A percentile compares a stretch with the other conserved stretches of the same genome.
These are phyloP conservation scores for Boletales sp. DNA, from an alignment of 768 basidiomycete genomes.

Conservation along the genomic window DNA sequence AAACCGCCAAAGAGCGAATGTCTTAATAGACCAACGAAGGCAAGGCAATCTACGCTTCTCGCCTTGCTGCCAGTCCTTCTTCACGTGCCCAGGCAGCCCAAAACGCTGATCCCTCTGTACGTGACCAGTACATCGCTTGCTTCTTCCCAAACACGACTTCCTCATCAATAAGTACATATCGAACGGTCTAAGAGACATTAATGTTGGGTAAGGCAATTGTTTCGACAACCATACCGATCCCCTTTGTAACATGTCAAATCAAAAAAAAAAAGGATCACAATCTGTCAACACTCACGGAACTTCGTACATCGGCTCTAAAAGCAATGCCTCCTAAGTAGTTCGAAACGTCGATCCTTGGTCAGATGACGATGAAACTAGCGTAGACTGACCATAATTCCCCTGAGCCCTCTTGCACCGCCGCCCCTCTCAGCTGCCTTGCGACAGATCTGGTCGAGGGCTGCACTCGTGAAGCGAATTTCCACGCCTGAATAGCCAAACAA, in stretches of 20 bases:
- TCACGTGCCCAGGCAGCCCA: slow-evolving; percentile 77
- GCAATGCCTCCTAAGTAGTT: slow-evolving; percentile 58
- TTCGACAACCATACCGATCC: slow-evolving; percentile 54
- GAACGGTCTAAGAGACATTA: slow-evolving; percentile 51
- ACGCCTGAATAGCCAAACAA: slow-evolving; percentile 82
- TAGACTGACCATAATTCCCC: slow-evolving; percentile 76
- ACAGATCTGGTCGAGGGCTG: slow-evolving; percentile 80
- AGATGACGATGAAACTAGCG: not conserved
- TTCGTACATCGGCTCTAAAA: slow-evolving; percentile 92
- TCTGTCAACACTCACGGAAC: slow-evolving; percentile 60
- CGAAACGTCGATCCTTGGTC: too few species aligned
- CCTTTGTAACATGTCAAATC: slow-evolving; percentile 30
- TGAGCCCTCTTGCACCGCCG: slow-evolving; percentile 85
- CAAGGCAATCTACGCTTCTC: slow-evolving; percentile 10
- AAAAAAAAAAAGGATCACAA: not conserved
- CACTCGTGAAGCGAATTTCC: slow-evolving; percentile 82
- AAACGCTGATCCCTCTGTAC: slow-evolving; percentile 62
- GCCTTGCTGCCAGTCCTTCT: slow-evolving; percentile 37
- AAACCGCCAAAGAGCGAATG: not conserved
- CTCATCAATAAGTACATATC: slow-evolving; percentile 79
- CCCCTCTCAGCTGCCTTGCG: slow-evolving; percentile 73
- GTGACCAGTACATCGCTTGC: slow-evolving; percentile 72
- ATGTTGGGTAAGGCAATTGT: not conserved
- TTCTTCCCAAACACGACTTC: slow-evolving; percentile 62
- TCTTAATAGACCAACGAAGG: not conserved